Percentiles rank a stretch among this genome's conserved stretches.
Conservation (phyloP, 768 basidiomycete genomes). For the Suillus fuscotomentosus region DNA sequence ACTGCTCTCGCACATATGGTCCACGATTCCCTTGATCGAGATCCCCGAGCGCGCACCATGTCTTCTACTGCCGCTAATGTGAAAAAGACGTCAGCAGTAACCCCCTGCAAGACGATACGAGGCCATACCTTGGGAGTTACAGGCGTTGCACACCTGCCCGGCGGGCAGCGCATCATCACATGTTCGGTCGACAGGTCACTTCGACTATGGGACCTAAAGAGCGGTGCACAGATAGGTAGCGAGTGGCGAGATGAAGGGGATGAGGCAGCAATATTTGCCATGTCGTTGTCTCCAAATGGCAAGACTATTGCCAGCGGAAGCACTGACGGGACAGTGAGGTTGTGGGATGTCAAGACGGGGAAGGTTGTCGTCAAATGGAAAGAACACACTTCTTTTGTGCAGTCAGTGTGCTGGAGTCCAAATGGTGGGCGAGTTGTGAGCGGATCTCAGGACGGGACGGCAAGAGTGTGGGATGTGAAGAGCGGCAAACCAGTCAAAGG, state of each 20-base stretch:
- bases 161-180: constrained; percentile 1
- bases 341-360: neutral
- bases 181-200: neutral
- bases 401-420: neutral
- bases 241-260: neutral
- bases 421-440: constrained; percentile 13
- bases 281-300: neutral
- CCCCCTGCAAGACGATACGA: neutral
- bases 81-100: neutral
- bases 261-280: rapidly evolving
- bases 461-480: neutral
- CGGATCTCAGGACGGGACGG: constrained; percentile 7
- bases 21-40: neutral
- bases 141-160: neutral
- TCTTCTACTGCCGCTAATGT: no score
- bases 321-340: neutral
- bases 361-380: neutral
- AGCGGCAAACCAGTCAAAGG: no score
- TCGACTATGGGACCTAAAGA: constrained; percentile 11
- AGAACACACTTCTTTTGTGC: neutral
- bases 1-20: neutral
- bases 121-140: rapidly evolving
- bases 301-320: constrained; percentile 9
- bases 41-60: neutral
- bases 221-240: constrained; percentile 25